A percentile compares a stretch with the other conserved stretches of the same genome.
phyloP scores from a whole-genome alignment of 75 land plant species.

The Pinus taeda region DNA sequence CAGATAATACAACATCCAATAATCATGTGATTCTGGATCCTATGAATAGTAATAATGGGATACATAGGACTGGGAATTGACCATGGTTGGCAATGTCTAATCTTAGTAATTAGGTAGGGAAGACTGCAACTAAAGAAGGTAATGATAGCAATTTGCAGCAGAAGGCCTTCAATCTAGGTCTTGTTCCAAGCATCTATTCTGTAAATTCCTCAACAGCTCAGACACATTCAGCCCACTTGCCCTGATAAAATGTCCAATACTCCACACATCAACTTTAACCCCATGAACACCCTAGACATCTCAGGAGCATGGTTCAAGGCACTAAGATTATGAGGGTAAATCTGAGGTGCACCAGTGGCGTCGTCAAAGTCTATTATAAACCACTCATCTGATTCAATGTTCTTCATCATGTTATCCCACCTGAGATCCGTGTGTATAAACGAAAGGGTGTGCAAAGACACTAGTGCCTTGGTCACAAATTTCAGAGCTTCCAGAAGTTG shows the following conservation, averaged over 20 bases:
- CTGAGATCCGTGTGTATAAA: constrained; percentile 27
- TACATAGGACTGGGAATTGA: too few species aligned
- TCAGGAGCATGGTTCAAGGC: constrained; percentile 21
- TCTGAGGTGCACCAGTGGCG: constrained; percentile 12
- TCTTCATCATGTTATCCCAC: constrained; percentile 29
- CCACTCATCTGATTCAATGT: constrained; percentile 22
- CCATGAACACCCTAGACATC: constrained; percentile 20
- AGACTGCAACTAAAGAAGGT: constrained; percentile 17
- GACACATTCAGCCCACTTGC: constrained; percentile 13
- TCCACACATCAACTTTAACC: constrained; percentile 26
- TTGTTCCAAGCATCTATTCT: constrained; percentile 19
- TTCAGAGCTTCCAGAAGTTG: constrained; percentile 22
- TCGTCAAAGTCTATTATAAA: constrained; percentile 29
- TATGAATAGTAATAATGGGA: too few species aligned
- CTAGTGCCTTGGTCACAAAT: constrained; percentile 20
- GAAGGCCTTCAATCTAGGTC: constrained; percentile 27
- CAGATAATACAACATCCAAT: too few species aligned
- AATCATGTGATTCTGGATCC: too few species aligned
- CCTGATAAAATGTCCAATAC: constrained; percentile 18
- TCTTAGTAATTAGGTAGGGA: constrained; percentile 7
- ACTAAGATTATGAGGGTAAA: constrained; percentile 5
- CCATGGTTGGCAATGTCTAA: too few species aligned
- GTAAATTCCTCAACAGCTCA: constrained; percentile 15
- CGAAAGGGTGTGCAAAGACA: constrained; percentile 11
- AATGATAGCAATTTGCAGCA: constrained; percentile 18